A percentile compares a stretch with the other conserved stretches of the same genome.
phyloP scores from a whole-genome alignment of 805 yeast genomes.

The Cyberlindnera samutprakarnensis region DNA sequence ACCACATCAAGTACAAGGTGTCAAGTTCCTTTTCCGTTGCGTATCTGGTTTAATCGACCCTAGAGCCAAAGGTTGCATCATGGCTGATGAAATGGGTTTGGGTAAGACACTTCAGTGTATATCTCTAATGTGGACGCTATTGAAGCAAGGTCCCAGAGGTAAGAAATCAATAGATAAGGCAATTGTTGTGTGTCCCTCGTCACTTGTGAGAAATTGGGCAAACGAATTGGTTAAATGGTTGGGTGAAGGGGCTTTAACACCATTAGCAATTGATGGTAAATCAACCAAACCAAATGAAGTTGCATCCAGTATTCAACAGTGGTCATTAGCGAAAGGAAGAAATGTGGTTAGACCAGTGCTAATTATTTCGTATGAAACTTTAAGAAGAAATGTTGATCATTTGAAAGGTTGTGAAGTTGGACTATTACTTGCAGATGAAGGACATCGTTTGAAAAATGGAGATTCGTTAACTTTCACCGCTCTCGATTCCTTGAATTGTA shows the following conservation, averaged over 20 bases:
- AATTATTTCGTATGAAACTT: conserved; percentile 89
- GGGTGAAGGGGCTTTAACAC: conserved; percentile 83
- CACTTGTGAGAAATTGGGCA: conserved; percentile 94
- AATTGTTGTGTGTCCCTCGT: conserved; percentile 91
- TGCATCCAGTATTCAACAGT: conserved; percentile 57
- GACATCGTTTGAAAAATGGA: conserved; percentile 78
- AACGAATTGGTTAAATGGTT: conserved; percentile 93
- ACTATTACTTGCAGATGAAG: conserved; percentile 78
- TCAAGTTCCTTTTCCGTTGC: conserved; percentile 81
- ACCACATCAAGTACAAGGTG: conserved; percentile 97
- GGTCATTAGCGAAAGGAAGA: conserved; percentile 88
- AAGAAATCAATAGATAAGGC: conserved; percentile 80
- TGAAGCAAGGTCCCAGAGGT: conserved; percentile 81
- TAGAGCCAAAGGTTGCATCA: conserved; percentile 88
- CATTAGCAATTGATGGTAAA: conserved; percentile 90
- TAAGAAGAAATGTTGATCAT: conserved; percentile 75
- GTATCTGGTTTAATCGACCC: conserved; percentile 81
- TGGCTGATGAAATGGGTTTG: conserved; percentile 98
- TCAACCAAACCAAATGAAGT: conserved; percentile 65
- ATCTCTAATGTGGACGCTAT: conserved; percentile 84
- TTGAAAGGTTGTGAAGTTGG: conserved; percentile 78
- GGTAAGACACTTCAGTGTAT: conserved; percentile 90
- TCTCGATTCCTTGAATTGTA: conserved; percentile 72
- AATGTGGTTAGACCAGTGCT: conserved; percentile 88
- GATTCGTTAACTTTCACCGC: conserved; percentile 90